A percentile compares a stretch with the other conserved stretches of the same genome.
Evolutionary conservation across 257 asterid genomes (phyloP).

Genomic region (Penstemon newberryi): DNA sequence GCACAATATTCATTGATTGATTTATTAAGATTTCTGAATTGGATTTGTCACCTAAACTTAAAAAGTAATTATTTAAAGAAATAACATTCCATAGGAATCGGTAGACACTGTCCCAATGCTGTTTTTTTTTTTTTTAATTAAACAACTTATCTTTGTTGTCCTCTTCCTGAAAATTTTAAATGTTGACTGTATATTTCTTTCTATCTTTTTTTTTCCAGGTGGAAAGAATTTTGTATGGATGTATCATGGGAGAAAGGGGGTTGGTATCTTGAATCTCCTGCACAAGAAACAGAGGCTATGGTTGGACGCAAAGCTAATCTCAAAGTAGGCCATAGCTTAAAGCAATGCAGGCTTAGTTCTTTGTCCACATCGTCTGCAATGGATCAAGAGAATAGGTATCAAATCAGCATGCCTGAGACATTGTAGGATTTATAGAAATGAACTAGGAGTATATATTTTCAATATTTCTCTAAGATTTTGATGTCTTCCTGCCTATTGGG

Average conservation of each 20-base stretch:
- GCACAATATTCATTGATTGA: background rate
- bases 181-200: conserved; percentile 12
- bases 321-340: conserved; percentile 27
- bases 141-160: background rate
- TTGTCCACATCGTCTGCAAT: conserved; percentile 31
- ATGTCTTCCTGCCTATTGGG: background rate
- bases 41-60: conserved; percentile 12
- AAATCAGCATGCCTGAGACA: conserved; percentile 29
- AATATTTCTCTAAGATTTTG: background rate
- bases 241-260: conserved; percentile 73
- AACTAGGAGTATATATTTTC: background rate
- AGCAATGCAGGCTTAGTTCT: conserved; percentile 30
- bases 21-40: background rate
- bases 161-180: background rate
- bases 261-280: conserved; percentile 59
- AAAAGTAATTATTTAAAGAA: background rate
- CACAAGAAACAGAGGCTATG: conserved; percentile 27
- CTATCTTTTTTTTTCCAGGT: conserved; percentile 46
- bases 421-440: conserved; percentile 38
- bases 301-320: conserved; percentile 30
- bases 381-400: conserved; percentile 28
- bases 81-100: conserved; percentile 7
- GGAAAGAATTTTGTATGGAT: conserved; percentile 82
- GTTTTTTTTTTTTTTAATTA: background rate
- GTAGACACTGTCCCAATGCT: conserved; percentile 2